phyloP scores from a whole-genome alignment of 176 grass and related monocot species.

The Avena insularis region DNA sequence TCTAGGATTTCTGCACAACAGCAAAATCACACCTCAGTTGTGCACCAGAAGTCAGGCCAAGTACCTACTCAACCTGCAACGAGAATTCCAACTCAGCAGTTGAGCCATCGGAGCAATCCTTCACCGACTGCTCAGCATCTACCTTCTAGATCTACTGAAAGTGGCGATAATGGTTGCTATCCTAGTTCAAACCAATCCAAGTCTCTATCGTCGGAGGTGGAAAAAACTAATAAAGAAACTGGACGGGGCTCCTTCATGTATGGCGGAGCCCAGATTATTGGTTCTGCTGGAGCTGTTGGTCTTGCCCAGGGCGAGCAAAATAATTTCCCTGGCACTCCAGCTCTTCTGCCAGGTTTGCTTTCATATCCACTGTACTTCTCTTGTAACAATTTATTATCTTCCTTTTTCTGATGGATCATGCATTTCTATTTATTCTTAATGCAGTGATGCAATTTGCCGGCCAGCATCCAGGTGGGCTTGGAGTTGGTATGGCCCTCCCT shows the following conservation, averaged over 20 bases:
- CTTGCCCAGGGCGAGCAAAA: constrained; percentile 81
- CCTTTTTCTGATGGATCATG: constrained; percentile 4
- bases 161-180: constrained; percentile 57
- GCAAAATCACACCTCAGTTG: constrained; percentile 51
- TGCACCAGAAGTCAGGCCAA: constrained; percentile 63
- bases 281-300: constrained; percentile 63
- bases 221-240: constrained; percentile 62
- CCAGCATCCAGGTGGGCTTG: constrained; percentile 76
- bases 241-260: constrained; percentile 69
- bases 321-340: constrained; percentile 94
- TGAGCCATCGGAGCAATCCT: constrained; percentile 50
- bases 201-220: constrained; percentile 44
- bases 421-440: constrained; percentile 29
- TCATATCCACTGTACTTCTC: neutral
- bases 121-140: constrained; percentile 48
- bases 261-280: constrained; percentile 79
- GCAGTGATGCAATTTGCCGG: constrained; percentile 92
- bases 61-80: constrained; percentile 47
- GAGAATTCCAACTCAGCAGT: constrained; percentile 50
- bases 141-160: constrained; percentile 56
- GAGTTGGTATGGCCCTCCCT: constrained; percentile 93
- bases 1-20: constrained; percentile 57
- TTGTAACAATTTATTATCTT: neutral
- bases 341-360: constrained; percentile 86
- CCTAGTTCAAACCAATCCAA: constrained; percentile 57